A percentile compares a stretch with the other conserved stretches of the same genome.
Conservation (phyloP, 306 rosid genomes). For the Malus sieversii region DNA sequence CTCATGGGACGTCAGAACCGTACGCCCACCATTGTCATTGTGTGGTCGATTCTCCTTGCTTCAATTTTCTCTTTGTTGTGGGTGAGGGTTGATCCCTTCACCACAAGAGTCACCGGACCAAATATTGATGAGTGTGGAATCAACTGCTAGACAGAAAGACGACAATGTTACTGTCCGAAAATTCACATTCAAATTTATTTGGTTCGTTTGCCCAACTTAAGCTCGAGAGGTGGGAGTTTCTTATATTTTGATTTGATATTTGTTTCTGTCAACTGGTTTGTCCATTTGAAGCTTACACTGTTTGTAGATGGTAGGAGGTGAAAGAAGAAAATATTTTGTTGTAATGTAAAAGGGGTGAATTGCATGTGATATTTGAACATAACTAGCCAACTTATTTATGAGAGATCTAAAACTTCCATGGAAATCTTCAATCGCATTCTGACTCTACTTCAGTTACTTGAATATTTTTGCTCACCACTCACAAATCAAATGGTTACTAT, state of each 20-base stretch:
- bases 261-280: not conserved
- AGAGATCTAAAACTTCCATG: not conserved
- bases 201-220: not conserved
- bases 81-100: constrained; percentile 86
- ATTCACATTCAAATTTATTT: not conserved
- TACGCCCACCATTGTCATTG: constrained; percentile 87
- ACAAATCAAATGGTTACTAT: no score
- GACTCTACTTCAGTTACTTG: not conserved
- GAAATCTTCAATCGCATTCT: not conserved
- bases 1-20: constrained; percentile 97
- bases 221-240: constrained; percentile 1
- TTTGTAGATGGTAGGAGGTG: constrained; percentile 8
- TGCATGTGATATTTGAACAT: not conserved
- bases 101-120: constrained; percentile 85
- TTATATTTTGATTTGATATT: not conserved
- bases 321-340: not conserved
- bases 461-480: not conserved
- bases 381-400: not conserved
- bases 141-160: constrained; percentile 56
- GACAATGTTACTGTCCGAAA: not conserved
- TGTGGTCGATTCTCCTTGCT: constrained; percentile 89
- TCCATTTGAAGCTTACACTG: constrained; percentile 1
- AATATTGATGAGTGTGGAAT: constrained; percentile 76
- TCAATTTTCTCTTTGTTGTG: constrained; percentile 89
- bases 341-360: not conserved